Base-by-base conservation (phyloP, 176 grass and related monocot genomes). In the Aechmea fasciata region DNA sequence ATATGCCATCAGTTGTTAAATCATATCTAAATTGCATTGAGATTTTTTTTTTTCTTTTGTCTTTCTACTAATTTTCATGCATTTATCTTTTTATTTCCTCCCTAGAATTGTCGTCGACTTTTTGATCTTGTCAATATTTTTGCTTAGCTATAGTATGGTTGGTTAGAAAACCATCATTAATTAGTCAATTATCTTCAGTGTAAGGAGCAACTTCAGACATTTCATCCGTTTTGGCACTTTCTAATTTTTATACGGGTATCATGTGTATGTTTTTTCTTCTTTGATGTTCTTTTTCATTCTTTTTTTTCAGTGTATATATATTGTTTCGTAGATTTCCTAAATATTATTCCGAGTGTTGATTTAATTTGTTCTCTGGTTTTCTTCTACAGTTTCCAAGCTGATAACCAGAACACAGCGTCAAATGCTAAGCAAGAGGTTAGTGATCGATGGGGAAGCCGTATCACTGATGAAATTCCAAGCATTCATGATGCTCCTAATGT, bases 331-430 rank as follows among this genome's bases (percentile, higher is more conserved):
- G 7, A 41, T 59, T 17, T 61, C 55, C n/a, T 61, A 18, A 15
- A 61, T 15, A 61, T 9, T 61, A 18, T 61, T 18, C 20, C 4
- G 17, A 18, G 55, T 2, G 17, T 61, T 22, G 10, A 6, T 61
- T 61, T 61, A 41, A 41, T 20, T 15, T 20, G 55, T 18, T 18
- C 15, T 57, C 70, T 71, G 66, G 29, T 54, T 66, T 84, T 51
- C 53, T 63, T 82, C 49, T 82, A 73, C 75, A 96, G 92, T 77
- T 88, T 77, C 78, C 86, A 88, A 72, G 64, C 28, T 79, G 85
- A 81, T 63, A 91, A 17, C 49, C 78, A 69, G 59, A 87, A 61
- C 69, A 69, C 57, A 75, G 67, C 72, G 71, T 74, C 73, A 82
- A 66, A 61, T 71, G 66, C 57, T 24, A 87, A 84, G 47, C 54